These are phyloP conservation scores for Helianthus tuberosus DNA, from an alignment of 129 eudicot species.

Conservation along the genomic window DNA sequence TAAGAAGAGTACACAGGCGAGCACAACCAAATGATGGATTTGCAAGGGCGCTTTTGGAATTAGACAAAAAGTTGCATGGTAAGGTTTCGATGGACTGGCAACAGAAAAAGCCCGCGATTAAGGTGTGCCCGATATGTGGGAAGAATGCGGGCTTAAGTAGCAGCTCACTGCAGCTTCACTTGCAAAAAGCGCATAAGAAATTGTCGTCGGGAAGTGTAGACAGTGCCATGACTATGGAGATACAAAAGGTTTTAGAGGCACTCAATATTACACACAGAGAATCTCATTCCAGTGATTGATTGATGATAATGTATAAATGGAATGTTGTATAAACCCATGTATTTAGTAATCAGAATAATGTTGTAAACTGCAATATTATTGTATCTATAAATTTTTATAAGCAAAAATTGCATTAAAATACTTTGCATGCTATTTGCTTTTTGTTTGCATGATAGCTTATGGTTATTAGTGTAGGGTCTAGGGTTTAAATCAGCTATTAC, in stretches of 20 bases:
- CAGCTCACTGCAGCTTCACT: slow-evolving; percentile 87
- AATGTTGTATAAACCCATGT: not conserved
- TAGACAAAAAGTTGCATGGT: slow-evolving; percentile 77
- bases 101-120: slow-evolving; percentile 75
- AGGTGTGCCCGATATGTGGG: slow-evolving; percentile 94
- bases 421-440: not conserved
- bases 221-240: slow-evolving; percentile 97
- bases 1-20: slow-evolving; percentile 80
- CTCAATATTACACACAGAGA: slow-evolving; percentile 66
- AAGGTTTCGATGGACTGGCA: slow-evolving; percentile 98
- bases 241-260: slow-evolving; percentile 82
- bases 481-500: too few species aligned
- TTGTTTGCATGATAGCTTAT: not conserved
- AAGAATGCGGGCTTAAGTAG: slow-evolving; percentile 93
- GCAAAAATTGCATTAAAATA: not conserved
- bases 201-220: slow-evolving; percentile 95
- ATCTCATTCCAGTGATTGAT: slow-evolving; percentile 51
- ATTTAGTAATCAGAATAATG: slow-evolving; percentile 3
- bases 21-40: slow-evolving; percentile 99
- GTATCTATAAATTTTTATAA: not conserved
- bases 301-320: slow-evolving; percentile 16
- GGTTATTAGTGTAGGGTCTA: too few species aligned
- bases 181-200: slow-evolving; percentile 89
- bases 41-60: slow-evolving; percentile 71
- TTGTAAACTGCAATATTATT: slow-evolving; percentile 2